phyloP scores from a whole-genome alignment of 164 flowering plant genomes.

The Vitis rotundifolia region DNA sequence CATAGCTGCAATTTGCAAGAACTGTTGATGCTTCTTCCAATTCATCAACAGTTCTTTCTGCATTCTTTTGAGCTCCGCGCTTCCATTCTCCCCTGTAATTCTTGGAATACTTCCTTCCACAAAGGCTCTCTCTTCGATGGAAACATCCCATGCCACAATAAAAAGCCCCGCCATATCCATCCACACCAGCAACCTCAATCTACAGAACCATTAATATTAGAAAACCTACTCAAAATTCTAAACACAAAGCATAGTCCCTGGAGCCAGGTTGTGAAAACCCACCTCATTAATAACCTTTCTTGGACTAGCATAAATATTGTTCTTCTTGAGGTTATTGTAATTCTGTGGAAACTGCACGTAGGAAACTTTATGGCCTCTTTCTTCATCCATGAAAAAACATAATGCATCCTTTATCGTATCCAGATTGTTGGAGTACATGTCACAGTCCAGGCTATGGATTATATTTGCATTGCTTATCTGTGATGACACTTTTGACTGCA shows the following conservation, averaged over 20 bases:
- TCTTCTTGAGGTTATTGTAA: conserved; percentile 48
- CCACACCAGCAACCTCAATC: conserved; percentile 68
- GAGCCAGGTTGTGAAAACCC: neutral
- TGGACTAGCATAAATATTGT: conserved; percentile 50
- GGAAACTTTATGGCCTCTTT: conserved; percentile 50
- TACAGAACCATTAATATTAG: too few relatives aligned
- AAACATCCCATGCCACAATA: conserved; percentile 81
- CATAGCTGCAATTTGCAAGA: conserved; percentile 38
- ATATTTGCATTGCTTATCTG: conserved; percentile 58
- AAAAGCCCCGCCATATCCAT: conserved; percentile 50
- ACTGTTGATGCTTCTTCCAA: conserved; percentile 24
- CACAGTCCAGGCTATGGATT: conserved; percentile 75
- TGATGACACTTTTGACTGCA: conserved; percentile 74
- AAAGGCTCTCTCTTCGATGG: conserved; percentile 59
- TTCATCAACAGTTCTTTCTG: conserved; percentile 10
- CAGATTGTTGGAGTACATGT: conserved; percentile 73
- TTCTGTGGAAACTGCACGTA: conserved; percentile 75
- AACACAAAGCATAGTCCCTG: neutral
- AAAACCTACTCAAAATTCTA: neutral
- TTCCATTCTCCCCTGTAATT: conserved; percentile 12
- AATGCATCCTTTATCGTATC: conserved; percentile 52
- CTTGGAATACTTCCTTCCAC: conserved; percentile 36
- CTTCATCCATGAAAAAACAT: conserved; percentile 82
- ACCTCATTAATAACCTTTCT: conserved; percentile 21
- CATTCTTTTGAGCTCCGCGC: neutral